Evolutionary conservation across 352 stramenopile genomes (phyloP), one percentile per base, ranked within the genome.

Genomic region (Phytophthora boehmeriae): DNA sequence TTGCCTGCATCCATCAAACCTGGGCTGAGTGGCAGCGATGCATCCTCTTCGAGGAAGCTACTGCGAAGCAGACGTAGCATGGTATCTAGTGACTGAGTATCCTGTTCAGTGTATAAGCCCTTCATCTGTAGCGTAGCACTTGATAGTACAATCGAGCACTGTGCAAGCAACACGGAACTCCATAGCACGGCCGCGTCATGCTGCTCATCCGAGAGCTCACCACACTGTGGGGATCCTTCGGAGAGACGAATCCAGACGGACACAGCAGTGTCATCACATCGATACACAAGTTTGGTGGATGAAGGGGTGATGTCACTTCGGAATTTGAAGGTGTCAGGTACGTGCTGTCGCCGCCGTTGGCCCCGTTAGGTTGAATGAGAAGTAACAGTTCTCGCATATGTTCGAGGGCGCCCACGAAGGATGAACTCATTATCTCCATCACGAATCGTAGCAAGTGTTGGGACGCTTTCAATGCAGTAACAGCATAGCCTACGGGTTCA

Each of bases 361-460:
- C 19, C 16, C 20, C 47, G 11, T 58, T 32, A 39, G 17, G 25
- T 13, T 52, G 34, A 32, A 38, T 17, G 10, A 78, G 45, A 34
- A 64, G 44, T 22, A 53, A 27, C 2, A 73, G 66, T n/a, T 70
- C 71, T 8, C 52, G 65, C 28, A 83, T 20, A 14, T 76, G 70
- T 38, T 91, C 80, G 0, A 91, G 53, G 34, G 68, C 80, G 38
- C 78, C 84, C 36, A 91, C 63, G 17, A 89, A 69, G 36, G 78
- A 89, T 17, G 61, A 59, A 28, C 59, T 78, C 49, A 83, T 68
- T 16, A 77, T 38, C 25, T 91, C 80, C 1, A 86, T 69, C 19
- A 80, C 48, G 32, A 92, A 66, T 30, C 85, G 78, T 28, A 92
- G 48, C 25, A 90, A 46, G 5, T 49, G 51, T 27, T 69, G 74